Evolutionary conservation across 306 rosid genomes (phyloP).

Genomic region (Oxytropis ochrocephala): DNA sequence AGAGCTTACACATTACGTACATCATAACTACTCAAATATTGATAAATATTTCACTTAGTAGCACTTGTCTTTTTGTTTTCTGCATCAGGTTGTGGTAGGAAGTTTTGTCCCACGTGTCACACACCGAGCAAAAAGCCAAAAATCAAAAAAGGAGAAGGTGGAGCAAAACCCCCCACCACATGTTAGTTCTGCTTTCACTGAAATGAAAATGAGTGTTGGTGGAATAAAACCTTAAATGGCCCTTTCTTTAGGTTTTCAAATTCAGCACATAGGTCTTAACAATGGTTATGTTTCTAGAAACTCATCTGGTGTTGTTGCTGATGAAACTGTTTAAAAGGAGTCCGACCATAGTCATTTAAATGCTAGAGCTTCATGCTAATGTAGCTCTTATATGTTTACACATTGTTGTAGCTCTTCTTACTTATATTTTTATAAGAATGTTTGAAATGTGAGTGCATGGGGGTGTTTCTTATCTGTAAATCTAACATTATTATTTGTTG

Average conservation of each 20-base stretch:
- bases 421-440: slow-evolving; percentile 17
- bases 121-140: slow-evolving; percentile 43
- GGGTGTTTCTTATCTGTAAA: slow-evolving; percentile 25
- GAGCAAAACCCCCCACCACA: slow-evolving; percentile 39
- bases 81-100: slow-evolving; percentile 60
- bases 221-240: slow-evolving; percentile 61
- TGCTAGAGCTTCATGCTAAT: slow-evolving; percentile 45
- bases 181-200: slow-evolving; percentile 37
- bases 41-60: background rate
- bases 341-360: slow-evolving; percentile 45
- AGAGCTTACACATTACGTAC: too few relatives aligned
- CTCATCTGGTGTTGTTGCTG: slow-evolving; percentile 49
- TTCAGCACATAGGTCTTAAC: slow-evolving; percentile 29
- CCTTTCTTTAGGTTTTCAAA: slow-evolving; percentile 48
- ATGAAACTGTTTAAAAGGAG: background rate
- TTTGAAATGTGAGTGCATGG: slow-evolving; percentile 35
- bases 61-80: too few relatives aligned
- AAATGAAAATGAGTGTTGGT: slow-evolving; percentile 40
- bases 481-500: too few relatives aligned
- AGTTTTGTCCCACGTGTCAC: slow-evolving; percentile 48
- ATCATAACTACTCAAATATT: too few relatives aligned
- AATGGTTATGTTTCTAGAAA: slow-evolving; percentile 33
- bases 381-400: too few relatives aligned
- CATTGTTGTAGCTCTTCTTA: slow-evolving; percentile 18
- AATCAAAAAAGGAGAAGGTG: slow-evolving; percentile 59